Percentiles rank a stretch among this genome's conserved stretches.
Evolutionary conservation across 2,329 filamentous ascomycete genomes (phyloP).

Genomic region (Microthyrium microscopicum): DNA sequence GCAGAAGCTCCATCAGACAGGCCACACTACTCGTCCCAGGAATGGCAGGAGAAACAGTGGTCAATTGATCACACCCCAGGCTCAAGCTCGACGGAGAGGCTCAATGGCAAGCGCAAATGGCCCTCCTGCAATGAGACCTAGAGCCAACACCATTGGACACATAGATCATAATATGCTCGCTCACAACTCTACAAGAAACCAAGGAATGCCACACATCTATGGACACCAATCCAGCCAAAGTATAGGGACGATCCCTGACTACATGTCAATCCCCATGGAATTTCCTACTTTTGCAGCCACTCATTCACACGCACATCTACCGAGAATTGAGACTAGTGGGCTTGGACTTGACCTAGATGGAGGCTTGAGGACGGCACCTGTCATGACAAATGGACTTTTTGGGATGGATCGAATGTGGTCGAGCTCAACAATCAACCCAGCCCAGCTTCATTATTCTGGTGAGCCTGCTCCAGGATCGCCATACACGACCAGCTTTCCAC

Average conservation of each 20-base stretch:
- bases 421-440: slow-evolving; percentile 47
- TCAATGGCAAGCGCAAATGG: slow-evolving; percentile 53
- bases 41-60: slow-evolving; percentile 74
- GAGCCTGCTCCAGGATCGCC: slow-evolving; percentile 41
- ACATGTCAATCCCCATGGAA: no score
- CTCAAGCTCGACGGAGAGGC: slow-evolving; percentile 79
- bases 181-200: no score
- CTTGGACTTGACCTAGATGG: slow-evolving; percentile 50
- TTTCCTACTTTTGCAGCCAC: no score
- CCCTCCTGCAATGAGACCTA: slow-evolving; percentile 53
- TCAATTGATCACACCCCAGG: no score
- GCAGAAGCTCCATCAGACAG: slow-evolving; percentile 93
- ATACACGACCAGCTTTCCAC: slow-evolving; percentile 23
- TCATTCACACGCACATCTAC: slow-evolving; percentile 49
- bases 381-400: slow-evolving; percentile 52
- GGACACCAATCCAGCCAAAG: no score
- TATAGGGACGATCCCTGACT: no score
- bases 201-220: no score
- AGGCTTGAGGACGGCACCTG: slow-evolving; percentile 59
- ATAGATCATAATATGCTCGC: no score
- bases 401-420: no score
- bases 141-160: slow-evolving; percentile 93
- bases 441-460: slow-evolving; percentile 69
- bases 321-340: slow-evolving; percentile 67
- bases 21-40: slow-evolving; percentile 71